Evolutionary conservation across 139 green algal species (phyloP), one percentile per base, ranked within the genome.

Genomic region (Chlorella ohadii): DNA sequence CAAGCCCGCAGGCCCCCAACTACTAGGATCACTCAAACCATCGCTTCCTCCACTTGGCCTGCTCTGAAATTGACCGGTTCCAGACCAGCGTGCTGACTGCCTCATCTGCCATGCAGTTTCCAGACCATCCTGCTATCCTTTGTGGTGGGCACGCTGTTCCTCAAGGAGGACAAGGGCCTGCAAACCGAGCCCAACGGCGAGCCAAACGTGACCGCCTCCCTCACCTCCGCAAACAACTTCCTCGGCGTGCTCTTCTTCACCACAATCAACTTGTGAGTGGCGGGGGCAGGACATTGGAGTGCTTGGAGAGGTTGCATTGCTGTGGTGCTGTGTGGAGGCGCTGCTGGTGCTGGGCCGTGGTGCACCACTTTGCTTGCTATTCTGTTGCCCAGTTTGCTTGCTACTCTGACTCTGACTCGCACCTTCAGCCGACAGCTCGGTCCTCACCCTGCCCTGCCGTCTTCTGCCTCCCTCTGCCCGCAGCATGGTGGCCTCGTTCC

Each of bases 171-270:
- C 67, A 81, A 86, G 38, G 51, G 79, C 28, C 70, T 77, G 70
- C 70, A 77, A 39, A 23, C 25, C 19, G 34, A 56, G 80, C 66
- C 34, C 25, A 90, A 25, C 64, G 87, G 23, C 61, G 86, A 57
- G 87, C 67, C 31, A 19, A n/a, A 56, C 47, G 31, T 79, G 0
- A 19, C n/a, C 19, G 47, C 28, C 72, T 44, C 28, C 74, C 57
- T 81, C 19, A 11, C 74, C 55, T 39, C 55, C 31, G 74, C 51
- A 22, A 81, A 68, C 33, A 55, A 68, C 74, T 81, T 81, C 38
- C 22, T 93, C 19, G 81, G 67, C 59, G 84, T 89, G 9, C 41
- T 89, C n/a, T 93, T 94, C 85, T 94, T 94, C 83, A 84, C 82
- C 22, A 25, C 92, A 41, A 82, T 90, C 82, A 59, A 61, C 72